A percentile compares a stretch with the other conserved stretches of the same genome.
These are phyloP conservation scores for Volvox carteri DNA, from an alignment of 163 green algal species.

Conservation along the genomic window DNA sequence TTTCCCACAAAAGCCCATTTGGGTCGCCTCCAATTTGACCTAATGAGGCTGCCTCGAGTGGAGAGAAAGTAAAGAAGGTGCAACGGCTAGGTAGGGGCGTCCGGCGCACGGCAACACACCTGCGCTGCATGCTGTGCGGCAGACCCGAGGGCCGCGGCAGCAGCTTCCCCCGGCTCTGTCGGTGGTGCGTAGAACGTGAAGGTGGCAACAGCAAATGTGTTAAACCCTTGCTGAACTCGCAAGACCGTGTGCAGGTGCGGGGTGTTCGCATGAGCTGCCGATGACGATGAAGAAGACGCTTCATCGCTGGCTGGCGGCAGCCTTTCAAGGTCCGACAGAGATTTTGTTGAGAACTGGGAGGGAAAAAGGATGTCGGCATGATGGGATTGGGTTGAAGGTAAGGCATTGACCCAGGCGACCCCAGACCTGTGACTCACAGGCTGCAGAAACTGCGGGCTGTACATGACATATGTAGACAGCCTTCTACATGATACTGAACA, in stretches of 20 bases:
- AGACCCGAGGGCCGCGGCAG: not conserved
- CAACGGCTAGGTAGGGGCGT: too few relatives aligned
- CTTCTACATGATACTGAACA: not conserved
- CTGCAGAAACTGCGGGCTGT: too few relatives aligned
- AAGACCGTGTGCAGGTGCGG: constrained; percentile 19
- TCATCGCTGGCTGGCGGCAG: not conserved
- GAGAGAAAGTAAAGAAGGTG: too few relatives aligned
- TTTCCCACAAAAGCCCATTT: too few relatives aligned
- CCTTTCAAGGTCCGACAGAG: not conserved
- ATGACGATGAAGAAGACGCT: not conserved
- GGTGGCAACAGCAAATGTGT: constrained; percentile 12
- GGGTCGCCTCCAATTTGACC: too few relatives aligned
- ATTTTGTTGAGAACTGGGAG: not conserved
- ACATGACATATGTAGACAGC: too few relatives aligned
- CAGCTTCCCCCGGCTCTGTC: too few relatives aligned
- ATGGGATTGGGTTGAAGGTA: too few relatives aligned
- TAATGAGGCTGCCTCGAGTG: too few relatives aligned
- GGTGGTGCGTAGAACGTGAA: not conserved
- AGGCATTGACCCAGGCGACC: not conserved
- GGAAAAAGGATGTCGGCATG: not conserved
- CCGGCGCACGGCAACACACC: too few relatives aligned
- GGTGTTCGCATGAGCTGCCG: not conserved
- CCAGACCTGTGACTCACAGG: too few relatives aligned
- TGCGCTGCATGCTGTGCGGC: not conserved
- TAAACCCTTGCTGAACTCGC: not conserved